phyloP scores from a whole-genome alignment of 352 stramenopile genomes.

The Pythium folliculosum region DNA sequence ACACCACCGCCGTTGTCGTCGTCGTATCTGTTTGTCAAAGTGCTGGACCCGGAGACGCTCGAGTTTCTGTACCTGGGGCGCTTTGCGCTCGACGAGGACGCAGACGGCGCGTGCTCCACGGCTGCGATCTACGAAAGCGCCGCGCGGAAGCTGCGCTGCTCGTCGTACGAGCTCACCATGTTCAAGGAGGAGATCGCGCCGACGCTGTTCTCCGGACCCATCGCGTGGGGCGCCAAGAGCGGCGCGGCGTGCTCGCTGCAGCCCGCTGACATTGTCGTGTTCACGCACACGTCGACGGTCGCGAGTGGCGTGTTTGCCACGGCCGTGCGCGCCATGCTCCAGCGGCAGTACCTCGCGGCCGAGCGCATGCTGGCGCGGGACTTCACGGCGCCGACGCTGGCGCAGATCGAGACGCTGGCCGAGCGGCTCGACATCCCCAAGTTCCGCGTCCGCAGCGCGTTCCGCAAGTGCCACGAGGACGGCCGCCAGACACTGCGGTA shows the following conservation, averaged over 20 bases:
- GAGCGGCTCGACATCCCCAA: constrained; percentile 79
- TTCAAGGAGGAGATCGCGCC: constrained; percentile 80
- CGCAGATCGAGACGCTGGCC: constrained; percentile 59
- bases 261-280: constrained; percentile 67
- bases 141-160: constrained; percentile 41
- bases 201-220: constrained; percentile 47
- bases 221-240: constrained; percentile 37
- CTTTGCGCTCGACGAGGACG: constrained; percentile 28
- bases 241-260: constrained; percentile 32
- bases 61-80: constrained; percentile 50
- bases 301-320: constrained; percentile 31
- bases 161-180: constrained; percentile 52
- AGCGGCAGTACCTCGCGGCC: constrained; percentile 43
- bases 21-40: constrained; percentile 67
- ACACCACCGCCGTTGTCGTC: neutral
- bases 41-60: constrained; percentile 44
- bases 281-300: constrained; percentile 29
- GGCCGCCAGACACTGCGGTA: constrained; percentile 62
- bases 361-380: constrained; percentile 35
- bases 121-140: constrained; percentile 50
- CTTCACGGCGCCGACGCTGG: constrained; percentile 43
- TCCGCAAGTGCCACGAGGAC: constrained; percentile 79
- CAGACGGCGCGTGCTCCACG: constrained; percentile 30
- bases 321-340: constrained; percentile 38
- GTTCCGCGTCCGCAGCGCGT: constrained; percentile 78